Evolutionary conservation across 2,329 filamentous ascomycete genomes (phyloP), one percentile per base, ranked within the genome.

Genomic region (Aschersonia sp.): DNA sequence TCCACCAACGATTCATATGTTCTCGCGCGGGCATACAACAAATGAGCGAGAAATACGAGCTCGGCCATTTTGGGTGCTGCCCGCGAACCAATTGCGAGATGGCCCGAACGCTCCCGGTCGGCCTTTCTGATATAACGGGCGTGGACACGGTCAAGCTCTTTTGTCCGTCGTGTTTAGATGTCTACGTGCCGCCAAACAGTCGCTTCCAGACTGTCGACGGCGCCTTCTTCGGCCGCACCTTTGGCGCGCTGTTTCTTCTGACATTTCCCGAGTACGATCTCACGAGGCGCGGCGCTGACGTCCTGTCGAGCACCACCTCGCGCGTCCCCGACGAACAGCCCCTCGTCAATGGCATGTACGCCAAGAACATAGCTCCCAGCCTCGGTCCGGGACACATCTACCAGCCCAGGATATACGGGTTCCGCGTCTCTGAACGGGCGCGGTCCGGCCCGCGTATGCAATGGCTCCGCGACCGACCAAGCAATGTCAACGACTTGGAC

Each of bases 11-110:
- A 49, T 98, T 96, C 67, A 97, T 98, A 68, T 97, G 89, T 60
- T 96, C 89, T 30, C 79, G 92, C 50, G 87, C 87, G 2, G 92
- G 92, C 46, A 97, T 98, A 58, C 90, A 97, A 68, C 89, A 96
- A 64, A 98, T 98, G 92, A 87, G 89, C 53, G 92, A 98, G 67
- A 98, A 98, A 66, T 98, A 97, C 71, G 90, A 97, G 66, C 76
- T 94, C 45, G 85, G 89, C 52, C 90, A 98, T 69, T 98, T 98
- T 61, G 92, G 92, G 47, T 82, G 84, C 56, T 98, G 92, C 64
- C 92, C 92, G n/a, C 80, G 92, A 50, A 94, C 90, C 50, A 81
- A 90, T 67, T 98, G 92, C 73, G 85, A 88, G 58, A 83, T 85
- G 51, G 85, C 87, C 54, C 84, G 90, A 58, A 92, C 94, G 11